Conservation (phyloP, 257 asterid genomes). For the Salvia miltiorrhiza region DNA sequence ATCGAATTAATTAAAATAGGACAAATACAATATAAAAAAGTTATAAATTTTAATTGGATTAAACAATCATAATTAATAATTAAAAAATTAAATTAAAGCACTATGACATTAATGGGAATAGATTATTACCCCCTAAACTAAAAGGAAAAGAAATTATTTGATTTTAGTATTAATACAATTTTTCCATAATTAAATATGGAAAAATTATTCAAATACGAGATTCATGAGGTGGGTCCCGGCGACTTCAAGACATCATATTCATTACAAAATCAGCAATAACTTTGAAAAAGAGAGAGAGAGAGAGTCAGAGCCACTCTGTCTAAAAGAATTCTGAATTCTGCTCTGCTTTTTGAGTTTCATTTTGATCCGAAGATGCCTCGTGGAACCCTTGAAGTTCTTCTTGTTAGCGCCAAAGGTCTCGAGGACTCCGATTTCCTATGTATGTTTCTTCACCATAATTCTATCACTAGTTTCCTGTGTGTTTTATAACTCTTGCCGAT, state of each 20-base stretch:
- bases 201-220: background rate
- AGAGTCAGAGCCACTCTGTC: background rate
- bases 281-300: background rate
- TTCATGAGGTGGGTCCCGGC: constrained; percentile 14
- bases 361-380: constrained; percentile 43
- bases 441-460: constrained; percentile 18
- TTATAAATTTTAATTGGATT: too few relatives aligned
- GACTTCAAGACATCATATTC: background rate
- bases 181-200: background rate
- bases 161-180: background rate
- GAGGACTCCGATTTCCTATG: constrained; percentile 55
- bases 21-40: too few relatives aligned
- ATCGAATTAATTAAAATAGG: too few relatives aligned
- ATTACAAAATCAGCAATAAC: background rate
- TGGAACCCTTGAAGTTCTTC: constrained; percentile 83
- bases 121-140: too few relatives aligned
- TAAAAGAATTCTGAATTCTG: background rate
- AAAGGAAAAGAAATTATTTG: too few relatives aligned
- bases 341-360: background rate
- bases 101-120: too few relatives aligned
- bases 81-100: too few relatives aligned
- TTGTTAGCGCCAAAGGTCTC: constrained; percentile 71
- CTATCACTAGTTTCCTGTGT: background rate
- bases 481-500: background rate
- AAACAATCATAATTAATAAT: too few relatives aligned